Evolutionary conservation across 768 basidiomycete genomes (phyloP), one percentile per base, ranked within the genome.

Genomic region (Kwoniella botswanensis): DNA sequence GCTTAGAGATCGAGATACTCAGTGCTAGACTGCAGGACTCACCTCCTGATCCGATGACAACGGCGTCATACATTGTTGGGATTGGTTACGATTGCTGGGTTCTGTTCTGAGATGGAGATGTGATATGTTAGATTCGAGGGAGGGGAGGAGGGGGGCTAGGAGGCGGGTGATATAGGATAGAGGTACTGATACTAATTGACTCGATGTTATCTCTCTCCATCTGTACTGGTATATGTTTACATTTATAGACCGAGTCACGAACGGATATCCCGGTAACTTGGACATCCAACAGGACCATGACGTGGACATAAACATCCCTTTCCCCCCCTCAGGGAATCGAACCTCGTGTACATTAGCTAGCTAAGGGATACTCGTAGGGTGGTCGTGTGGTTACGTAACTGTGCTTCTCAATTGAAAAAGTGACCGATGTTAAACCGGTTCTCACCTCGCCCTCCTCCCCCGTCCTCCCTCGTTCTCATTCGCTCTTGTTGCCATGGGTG

Each of bases 11-110:
- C 26, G 22, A 35, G 7, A 43, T 11, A 21, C 41, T 62, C 13
- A 17, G 22, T 7, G 17, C 12, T 22, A 11, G 35, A 35, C 35
- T 35, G 35, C 35, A 22, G 17, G 22, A 72, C 80, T 55, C 63
- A 83, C 82, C 81, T 13, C 83, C 83, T 5, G 80, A 71, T 2
- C 83, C 83, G 17, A 84, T 66, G 6, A 84, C 76, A 21, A 81
- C 79, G 4, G 75, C 75, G 61, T 81, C 77, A 65, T 72, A 75
- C 68, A 69, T 70, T 50, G 4, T 55, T 21, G 52, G 22, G 5
- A 35, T 35, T 35, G 35, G 6, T 6, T 5, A 35, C 6, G 35
- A 1, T 35, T 6, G 5, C 6, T 35, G 35, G 35, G 7, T 35
- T 35, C 35, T 1, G 35, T 35, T 35, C 35, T 50, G 46, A 50